A percentile compares a stretch with the other conserved stretches of the same genome.
Evolutionary conservation across 139 green algal genomes (phyloP).

Genomic region (Edaphochlamys debaryana): DNA sequence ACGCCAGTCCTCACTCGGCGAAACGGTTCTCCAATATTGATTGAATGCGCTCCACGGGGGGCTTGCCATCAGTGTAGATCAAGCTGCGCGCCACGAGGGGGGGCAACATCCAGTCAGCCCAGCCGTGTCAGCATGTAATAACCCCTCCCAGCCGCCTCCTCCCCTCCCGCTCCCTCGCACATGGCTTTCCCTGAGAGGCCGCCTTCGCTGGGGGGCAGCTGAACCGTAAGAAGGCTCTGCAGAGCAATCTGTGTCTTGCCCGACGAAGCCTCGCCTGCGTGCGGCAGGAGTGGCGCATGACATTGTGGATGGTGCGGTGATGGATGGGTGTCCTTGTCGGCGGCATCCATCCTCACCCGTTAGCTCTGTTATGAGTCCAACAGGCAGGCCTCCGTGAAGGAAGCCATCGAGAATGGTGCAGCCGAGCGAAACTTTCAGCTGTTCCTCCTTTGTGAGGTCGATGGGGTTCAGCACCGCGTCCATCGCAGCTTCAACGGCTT

Average conservation of each 20-base stretch:
- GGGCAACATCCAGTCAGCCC: too few species aligned
- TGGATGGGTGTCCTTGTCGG: too few species aligned
- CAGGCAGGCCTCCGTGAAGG: constrained; percentile 62
- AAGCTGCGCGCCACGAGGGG: constrained; percentile 49
- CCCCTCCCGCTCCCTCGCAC: not conserved
- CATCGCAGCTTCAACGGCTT: too few species aligned
- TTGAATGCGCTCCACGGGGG: constrained; percentile 53
- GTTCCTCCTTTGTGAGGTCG: not conserved
- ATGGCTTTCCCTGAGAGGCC: constrained; percentile 6
- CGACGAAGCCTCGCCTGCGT: constrained; percentile 9
- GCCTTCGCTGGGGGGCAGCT: constrained; percentile 1
- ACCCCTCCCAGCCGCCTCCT: too few species aligned
- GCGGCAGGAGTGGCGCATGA: not conserved
- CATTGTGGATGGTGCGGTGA: not conserved
- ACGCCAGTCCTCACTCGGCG: not conserved
- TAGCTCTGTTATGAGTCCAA: constrained; percentile 70
- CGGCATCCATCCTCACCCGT: constrained; percentile 55
- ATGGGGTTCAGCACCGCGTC: too few species aligned
- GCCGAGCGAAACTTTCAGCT: constrained; percentile 30
- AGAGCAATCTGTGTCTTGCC: constrained; percentile 31
- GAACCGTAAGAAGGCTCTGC: constrained; percentile 30
- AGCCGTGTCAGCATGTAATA: too few species aligned
- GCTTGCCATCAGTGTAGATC: constrained; percentile 78
- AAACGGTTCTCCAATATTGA: constrained; percentile 12
- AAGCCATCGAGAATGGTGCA: constrained; percentile 60